phyloP scores from a whole-genome alignment of 768 basidiomycete genomes.

The Hebeloma cylindrosporum region DNA sequence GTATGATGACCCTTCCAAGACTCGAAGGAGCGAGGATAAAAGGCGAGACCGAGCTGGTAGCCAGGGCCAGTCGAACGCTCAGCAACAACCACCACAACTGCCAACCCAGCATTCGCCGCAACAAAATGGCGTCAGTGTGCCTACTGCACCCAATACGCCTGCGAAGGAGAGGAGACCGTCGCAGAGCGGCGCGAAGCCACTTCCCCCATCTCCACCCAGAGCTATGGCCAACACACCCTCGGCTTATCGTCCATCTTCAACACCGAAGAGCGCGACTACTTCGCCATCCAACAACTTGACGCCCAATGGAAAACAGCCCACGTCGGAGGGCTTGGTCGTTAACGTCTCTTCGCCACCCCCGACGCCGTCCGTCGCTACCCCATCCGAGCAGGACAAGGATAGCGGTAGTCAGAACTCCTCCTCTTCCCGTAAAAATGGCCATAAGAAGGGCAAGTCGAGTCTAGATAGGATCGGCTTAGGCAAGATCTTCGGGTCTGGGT shows the following conservation, averaged over 20 bases:
- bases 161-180: slow-evolving; percentile 35
- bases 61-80: slow-evolving; percentile 17
- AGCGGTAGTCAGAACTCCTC: slow-evolving; percentile 32
- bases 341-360: slow-evolving; percentile 39
- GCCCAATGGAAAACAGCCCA: too few relatives aligned
- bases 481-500: slow-evolving; percentile 64
- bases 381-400: slow-evolving; percentile 28
- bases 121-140: slow-evolving; percentile 5
- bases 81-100: slow-evolving; percentile 6
- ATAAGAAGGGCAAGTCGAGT: slow-evolving; percentile 65
- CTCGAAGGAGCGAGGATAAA: slow-evolving; percentile 34
- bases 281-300: too few relatives aligned
- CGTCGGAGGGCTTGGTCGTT: slow-evolving; percentile 32
- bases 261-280: too few relatives aligned
- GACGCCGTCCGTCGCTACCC: slow-evolving; percentile 28
- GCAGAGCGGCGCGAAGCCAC: slow-evolving; percentile 32
- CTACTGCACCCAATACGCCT: slow-evolving; percentile 12
- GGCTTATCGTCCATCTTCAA: slow-evolving; percentile 22
- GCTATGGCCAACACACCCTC: slow-evolving; percentile 11
- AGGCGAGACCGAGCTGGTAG: slow-evolving; percentile 29
- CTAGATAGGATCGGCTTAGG: slow-evolving; percentile 78
- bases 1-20: slow-evolving; percentile 64
- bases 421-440: slow-evolving; percentile 42
- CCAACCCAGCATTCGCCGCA: slow-evolving; percentile 8
- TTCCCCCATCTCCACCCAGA: slow-evolving; percentile 31